Percentiles rank a stretch among this genome's conserved stretches.
phyloP scores from a whole-genome alignment of 768 basidiomycete genomes.

The Leucosporidium yakuticum region DNA sequence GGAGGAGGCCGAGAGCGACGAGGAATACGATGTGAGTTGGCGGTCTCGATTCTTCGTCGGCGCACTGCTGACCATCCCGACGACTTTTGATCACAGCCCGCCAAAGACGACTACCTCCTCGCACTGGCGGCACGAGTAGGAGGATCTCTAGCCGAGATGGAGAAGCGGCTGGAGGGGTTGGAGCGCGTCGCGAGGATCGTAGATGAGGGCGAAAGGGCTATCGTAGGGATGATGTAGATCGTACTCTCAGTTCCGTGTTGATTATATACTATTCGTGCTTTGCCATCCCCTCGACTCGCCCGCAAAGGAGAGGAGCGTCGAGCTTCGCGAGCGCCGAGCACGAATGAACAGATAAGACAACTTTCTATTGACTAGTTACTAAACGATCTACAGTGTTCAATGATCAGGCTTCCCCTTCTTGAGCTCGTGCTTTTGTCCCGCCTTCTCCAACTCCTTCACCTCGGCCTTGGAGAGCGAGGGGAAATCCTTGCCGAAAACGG shows the following conservation, averaged over 20 bases:
- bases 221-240: neutral
- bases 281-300: no score
- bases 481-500: slow-evolving; percentile 4
- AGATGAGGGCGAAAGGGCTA: neutral
- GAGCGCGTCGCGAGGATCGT: neutral
- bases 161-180: neutral
- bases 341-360: no score
- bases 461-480: neutral
- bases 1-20: neutral
- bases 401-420: neutral
- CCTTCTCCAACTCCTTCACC: neutral
- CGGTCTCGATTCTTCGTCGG: neutral
- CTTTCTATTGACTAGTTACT: no score
- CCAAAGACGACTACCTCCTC: neutral
- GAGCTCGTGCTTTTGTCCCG: neutral
- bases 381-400: no score
- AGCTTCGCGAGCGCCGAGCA: no score
- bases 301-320: no score
- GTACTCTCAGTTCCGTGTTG: no score
- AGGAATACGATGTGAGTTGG: neutral
- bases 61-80: neutral
- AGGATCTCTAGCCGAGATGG: neutral
- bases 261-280: no score
- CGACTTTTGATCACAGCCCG: neutral
- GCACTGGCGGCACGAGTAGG: neutral